phyloP scores from a whole-genome alignment of 176 grass and related monocot species.

The Ananas comosus region DNA sequence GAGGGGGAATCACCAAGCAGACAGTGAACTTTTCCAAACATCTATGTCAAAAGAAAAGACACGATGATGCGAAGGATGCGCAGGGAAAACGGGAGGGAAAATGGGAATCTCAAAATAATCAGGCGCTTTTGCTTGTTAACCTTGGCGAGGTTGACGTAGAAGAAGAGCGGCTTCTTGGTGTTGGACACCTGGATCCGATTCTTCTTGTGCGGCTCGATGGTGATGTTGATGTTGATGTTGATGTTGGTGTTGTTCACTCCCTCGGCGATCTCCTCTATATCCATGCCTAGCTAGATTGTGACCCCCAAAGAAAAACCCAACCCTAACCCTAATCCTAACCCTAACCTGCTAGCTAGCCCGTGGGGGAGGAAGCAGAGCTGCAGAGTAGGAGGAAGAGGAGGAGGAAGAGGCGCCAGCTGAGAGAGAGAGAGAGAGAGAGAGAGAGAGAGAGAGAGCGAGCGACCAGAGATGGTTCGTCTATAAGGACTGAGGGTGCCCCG shows the following conservation, averaged over 20 bases:
- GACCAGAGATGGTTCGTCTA: conserved; percentile 3
- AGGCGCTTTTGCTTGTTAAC: conserved; percentile 19
- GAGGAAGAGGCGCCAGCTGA: no score
- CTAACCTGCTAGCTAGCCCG: no score
- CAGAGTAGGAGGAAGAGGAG: no score
- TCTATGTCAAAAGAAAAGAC: no score
- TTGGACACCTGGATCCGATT: conserved; percentile 91
- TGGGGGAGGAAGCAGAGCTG: no score
- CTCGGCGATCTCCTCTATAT: conserved; percentile 78
- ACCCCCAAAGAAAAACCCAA: conserved; percentile 2
- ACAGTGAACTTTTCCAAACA: no score
- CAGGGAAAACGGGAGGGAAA: no score
- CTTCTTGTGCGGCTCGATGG: conserved; percentile 60
- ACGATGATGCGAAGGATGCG: no score
- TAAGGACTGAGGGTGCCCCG: neutral
- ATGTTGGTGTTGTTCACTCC: conserved; percentile 55
- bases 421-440: conserved; percentile 4
- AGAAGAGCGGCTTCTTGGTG: conserved; percentile 97
- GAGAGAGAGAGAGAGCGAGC: conserved; percentile 18
- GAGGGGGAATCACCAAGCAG: no score
- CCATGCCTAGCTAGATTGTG: neutral
- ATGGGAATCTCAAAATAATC: no score
- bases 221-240: conserved; percentile 37
- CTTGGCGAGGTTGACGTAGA: conserved; percentile 96
- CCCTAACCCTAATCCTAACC: conserved; percentile 11